phyloP scores from a whole-genome alignment of 2,329 filamentous ascomycete genomes.

The Chrysosporium keratinophilum region DNA sequence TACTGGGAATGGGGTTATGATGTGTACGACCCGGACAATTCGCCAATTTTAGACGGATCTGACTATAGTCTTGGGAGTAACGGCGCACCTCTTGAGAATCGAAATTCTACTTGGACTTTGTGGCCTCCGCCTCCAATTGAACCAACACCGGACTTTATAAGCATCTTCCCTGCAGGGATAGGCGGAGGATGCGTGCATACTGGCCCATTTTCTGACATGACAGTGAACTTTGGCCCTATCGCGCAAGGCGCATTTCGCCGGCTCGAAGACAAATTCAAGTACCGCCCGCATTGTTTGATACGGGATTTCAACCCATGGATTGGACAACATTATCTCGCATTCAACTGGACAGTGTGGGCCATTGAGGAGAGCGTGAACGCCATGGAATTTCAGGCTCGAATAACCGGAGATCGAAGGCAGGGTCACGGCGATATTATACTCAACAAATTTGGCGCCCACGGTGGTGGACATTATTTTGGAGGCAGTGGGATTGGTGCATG shows the following conservation, averaged over 20 bases:
- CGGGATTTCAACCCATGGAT: constrained; percentile 29
- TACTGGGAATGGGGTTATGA: constrained; percentile 27
- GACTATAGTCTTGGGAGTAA: constrained; percentile 25
- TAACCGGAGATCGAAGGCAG: constrained; percentile 10
- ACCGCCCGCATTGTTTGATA: constrained; percentile 31
- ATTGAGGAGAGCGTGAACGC: constrained; percentile 15
- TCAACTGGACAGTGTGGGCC: constrained; percentile 14
- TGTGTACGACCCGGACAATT: constrained; percentile 17
- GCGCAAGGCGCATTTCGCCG: constrained; percentile 3
- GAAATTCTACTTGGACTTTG: constrained; percentile 1
- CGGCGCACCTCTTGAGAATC: constrained; percentile 13
- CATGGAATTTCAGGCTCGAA: constrained; percentile 12
- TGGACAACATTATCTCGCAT: constrained; percentile 9
- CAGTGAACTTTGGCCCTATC: constrained; percentile 29
- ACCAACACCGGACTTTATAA: constrained; percentile 26
- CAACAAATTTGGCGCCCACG: constrained; percentile 15
- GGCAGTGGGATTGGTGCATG: constrained; percentile 14
- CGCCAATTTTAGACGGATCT: constrained; percentile 23
- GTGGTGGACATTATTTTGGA: constrained; percentile 15
- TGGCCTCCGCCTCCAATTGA: constrained; percentile 9
- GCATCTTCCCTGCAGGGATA: constrained; percentile 12
- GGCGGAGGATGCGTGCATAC: constrained; percentile 25
- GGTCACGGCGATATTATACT: constrained; percentile 6
- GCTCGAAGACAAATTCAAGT: constrained; percentile 15
- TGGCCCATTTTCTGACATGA: constrained; percentile 28